A percentile compares a stretch with the other conserved stretches of the same genome.
phyloP scores from a whole-genome alignment of 768 basidiomycete species.

The Antrodiella citrinella region DNA sequence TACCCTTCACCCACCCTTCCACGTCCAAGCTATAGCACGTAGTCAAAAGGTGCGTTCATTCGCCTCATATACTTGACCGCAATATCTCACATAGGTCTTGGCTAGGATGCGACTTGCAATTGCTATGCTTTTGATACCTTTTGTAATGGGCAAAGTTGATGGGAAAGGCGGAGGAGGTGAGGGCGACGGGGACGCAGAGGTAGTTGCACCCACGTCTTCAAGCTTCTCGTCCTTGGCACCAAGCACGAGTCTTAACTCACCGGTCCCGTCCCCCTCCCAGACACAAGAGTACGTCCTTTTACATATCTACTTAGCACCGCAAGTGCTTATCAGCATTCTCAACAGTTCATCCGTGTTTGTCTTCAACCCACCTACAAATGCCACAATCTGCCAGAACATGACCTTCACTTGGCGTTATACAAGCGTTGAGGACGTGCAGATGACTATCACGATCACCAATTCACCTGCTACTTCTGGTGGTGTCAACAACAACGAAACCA shows the following conservation, averaged over 20 bases:
- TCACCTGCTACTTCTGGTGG: constrained; percentile 8
- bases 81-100: too few relatives aligned
- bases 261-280: too few relatives aligned
- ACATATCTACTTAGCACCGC: too few relatives aligned
- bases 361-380: constrained; percentile 20
- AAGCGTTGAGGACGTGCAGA: constrained; percentile 6
- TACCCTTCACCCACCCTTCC: too few relatives aligned
- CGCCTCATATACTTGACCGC: too few relatives aligned
- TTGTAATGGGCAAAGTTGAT: constrained; percentile 6
- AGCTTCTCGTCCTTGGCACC: not conserved
- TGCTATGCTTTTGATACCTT: not conserved
- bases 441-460: constrained; percentile 19
- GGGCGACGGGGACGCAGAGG: constrained; percentile 3
- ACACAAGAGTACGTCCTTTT: too few relatives aligned
- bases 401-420: constrained; percentile 21
- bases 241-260: too few relatives aligned
- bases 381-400: constrained; percentile 22
- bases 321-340: too few relatives aligned
- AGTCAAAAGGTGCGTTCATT: too few relatives aligned
- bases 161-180: constrained; percentile 1
- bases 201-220: not conserved
- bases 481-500: not conserved
- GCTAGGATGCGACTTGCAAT: not conserved
- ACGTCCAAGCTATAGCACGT: too few relatives aligned
- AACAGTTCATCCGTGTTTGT: constrained; percentile 10